Evolutionary conservation across 208 protist genomes (phyloP).

Genomic region (Acanthamoeba triangularis): DNA sequence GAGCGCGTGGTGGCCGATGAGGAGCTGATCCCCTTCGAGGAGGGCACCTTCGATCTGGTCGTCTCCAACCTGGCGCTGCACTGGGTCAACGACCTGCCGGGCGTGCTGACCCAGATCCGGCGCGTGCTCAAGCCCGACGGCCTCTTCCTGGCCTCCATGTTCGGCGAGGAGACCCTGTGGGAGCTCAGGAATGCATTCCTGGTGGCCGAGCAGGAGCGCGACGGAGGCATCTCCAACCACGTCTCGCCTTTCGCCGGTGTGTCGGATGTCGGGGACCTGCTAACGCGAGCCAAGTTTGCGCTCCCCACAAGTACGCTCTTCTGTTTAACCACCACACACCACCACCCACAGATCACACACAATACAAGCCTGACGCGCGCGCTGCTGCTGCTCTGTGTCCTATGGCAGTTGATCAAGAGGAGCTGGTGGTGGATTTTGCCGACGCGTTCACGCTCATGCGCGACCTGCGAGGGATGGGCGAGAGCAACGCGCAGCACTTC

Average conservation of each 20-base stretch:
- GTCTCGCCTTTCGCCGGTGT: constrained; percentile 72
- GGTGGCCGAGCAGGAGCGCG: constrained; percentile 74
- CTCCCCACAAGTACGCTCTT: constrained; percentile 35
- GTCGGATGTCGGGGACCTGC: constrained; percentile 58
- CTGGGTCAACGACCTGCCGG: constrained; percentile 79
- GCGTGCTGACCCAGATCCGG: constrained; percentile 47
- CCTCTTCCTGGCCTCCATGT: constrained; percentile 76
- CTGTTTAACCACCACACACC: background rate
- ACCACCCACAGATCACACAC: background rate
- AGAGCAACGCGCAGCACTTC: constrained; percentile 65
- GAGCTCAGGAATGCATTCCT: constrained; percentile 75
- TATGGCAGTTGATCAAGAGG: constrained; percentile 55
- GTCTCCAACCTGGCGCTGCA: constrained; percentile 73
- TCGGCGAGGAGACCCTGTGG: constrained; percentile 63
- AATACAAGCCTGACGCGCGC: background rate
- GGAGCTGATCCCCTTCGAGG: constrained; percentile 46
- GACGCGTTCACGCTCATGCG: constrained; percentile 77
- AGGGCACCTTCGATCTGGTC: constrained; percentile 71
- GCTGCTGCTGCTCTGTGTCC: too few species aligned
- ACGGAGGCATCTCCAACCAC: constrained; percentile 66
- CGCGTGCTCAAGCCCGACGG: constrained; percentile 66
- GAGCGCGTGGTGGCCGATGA: constrained; percentile 42
- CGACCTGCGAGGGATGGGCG: constrained; percentile 73
- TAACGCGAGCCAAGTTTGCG: constrained; percentile 43
- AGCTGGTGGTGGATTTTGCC: constrained; percentile 48